Evolutionary conservation across 331 rosid genomes (phyloP).

Genomic region (Pyracantha coccinea): DNA sequence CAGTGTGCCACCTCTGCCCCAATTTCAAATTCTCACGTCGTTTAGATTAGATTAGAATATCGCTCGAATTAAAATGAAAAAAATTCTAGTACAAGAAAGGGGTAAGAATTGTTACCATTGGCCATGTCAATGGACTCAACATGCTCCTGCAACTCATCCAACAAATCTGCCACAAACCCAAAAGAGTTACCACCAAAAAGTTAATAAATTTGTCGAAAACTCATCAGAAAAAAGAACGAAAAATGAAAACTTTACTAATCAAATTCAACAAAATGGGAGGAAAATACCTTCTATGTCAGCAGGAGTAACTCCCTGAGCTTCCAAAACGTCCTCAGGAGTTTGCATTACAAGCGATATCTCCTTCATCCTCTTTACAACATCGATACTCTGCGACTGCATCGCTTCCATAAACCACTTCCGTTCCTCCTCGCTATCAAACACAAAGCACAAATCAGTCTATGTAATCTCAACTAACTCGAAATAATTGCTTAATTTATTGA

Average conservation of each 20-base stretch:
- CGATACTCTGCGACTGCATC: slow-evolving; percentile 73
- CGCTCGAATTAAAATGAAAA: no score
- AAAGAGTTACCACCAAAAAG: background rate
- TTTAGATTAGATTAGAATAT: no score
- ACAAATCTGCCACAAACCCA: slow-evolving; percentile 45
- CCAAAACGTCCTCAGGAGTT: slow-evolving; percentile 77
- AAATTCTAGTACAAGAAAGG: background rate
- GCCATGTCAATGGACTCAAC: slow-evolving; percentile 83
- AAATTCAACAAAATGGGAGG: background rate
- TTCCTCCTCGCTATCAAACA: slow-evolving; percentile 69
- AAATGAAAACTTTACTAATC: background rate
- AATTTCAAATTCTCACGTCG: no score
- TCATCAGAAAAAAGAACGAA: background rate
- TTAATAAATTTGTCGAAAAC: background rate
- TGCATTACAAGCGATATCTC: slow-evolving; percentile 86
- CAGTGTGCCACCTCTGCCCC: no score
- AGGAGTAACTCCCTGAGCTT: slow-evolving; percentile 70
- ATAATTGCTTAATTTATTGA: background rate
- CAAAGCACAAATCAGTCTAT: background rate
- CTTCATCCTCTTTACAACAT: slow-evolving; percentile 83
- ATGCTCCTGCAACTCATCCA: slow-evolving; percentile 96
- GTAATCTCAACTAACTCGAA: background rate
- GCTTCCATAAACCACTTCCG: slow-evolving; percentile 90
- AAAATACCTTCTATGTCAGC: slow-evolving; percentile 68
- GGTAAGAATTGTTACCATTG: slow-evolving; percentile 28